A percentile compares a stretch with the other conserved stretches of the same genome.
Conservation (phyloP, 1,284 basidiomycete genomes). For the Ganoderma lingzhi region DNA sequence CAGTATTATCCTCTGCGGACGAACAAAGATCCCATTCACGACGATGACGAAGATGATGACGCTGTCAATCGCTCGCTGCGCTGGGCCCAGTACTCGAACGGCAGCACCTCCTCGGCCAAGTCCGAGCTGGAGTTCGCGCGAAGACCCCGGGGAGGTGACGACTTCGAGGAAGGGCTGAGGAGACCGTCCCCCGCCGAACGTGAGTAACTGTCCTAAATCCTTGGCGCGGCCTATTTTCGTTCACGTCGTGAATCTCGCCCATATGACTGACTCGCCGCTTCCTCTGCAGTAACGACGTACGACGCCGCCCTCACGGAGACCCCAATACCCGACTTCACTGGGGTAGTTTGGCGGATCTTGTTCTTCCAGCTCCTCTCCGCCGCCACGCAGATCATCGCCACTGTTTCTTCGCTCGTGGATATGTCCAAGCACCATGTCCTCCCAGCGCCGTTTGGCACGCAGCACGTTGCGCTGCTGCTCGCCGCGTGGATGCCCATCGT, state of each 20-base stretch:
- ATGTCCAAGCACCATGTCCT: constrained; percentile 43
- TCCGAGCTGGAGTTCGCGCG: constrained; percentile 39
- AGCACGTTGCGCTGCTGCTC: constrained; percentile 61
- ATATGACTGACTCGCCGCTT: neutral
- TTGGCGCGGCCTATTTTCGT: neutral
- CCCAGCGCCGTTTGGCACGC: constrained; percentile 58
- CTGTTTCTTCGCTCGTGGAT: constrained; percentile 59
- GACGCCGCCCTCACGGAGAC: constrained; percentile 28
- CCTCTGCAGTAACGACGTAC: constrained; percentile 26
- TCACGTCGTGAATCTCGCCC: neutral
- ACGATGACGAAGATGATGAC: constrained; percentile 33
- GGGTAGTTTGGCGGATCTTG: constrained; percentile 37
- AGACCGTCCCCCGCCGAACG: constrained; percentile 30
- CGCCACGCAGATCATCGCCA: constrained; percentile 51
- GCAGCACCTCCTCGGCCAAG: constrained; percentile 33
- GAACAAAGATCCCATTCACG: constrained; percentile 17
- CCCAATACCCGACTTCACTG: constrained; percentile 29
- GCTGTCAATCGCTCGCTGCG: constrained; percentile 35
- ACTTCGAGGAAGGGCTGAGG: constrained; percentile 24
- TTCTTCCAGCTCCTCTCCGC: constrained; percentile 42
- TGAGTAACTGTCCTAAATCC: constrained; percentile 15
- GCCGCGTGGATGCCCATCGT: constrained; percentile 57
- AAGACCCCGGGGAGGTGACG: constrained; percentile 22
- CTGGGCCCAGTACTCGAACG: constrained; percentile 36
- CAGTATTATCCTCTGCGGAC: neutral